Base-by-base conservation (phyloP, 2,329 filamentous ascomycete species). In the Pseudocercospora fuligena region DNA sequence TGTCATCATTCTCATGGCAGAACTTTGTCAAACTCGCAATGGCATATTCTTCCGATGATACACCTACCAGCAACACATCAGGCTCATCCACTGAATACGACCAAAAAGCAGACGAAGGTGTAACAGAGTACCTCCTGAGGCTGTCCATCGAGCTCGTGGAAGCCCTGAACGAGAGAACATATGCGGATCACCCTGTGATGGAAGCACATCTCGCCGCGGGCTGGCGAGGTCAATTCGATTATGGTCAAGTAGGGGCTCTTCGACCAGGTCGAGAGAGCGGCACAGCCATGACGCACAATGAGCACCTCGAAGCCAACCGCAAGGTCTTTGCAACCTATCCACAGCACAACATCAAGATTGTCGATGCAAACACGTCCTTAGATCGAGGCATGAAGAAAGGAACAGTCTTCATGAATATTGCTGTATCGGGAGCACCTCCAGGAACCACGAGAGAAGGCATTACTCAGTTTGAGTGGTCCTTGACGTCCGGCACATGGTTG, bases 221-320 rank as follows among this genome's bases (percentile, higher is more conserved):
- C 29, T 59, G 56, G 56, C 27, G 56, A 12, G 56, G 56, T 16
- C 56, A 59, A 36, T 59, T 40, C 31, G 56, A 59, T 19, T 59
- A 59, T 21, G 56, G 56, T 4, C 56, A 40, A 46, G 56, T 59
- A 40, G 19, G 56, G 11, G 33, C 56, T 59, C 19, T 46, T 14
- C 31, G 27, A 19, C 56, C 56, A 1, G 56, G 56, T 21, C 40
- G 19, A 12, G 56, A 59, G 25, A 43, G 31, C 40, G 56, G 40
- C 31, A 31, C 19, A 2, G 21, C 25, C 19, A 40, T 59, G 19
- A 59, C 56, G 2, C 33, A 46, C 27, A 8, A 59, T 14, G 56
- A 59, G 56, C 56, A 46, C 11, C 16, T 59, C 56, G 33, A 40
- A 59, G 56, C 56, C 12, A 59, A 59, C 19, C 31, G 23, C n/a